A percentile compares a stretch with the other conserved stretches of the same genome.
phyloP scores from a whole-genome alignment of 345 rosid genomes.

The Brassica nigra region DNA sequence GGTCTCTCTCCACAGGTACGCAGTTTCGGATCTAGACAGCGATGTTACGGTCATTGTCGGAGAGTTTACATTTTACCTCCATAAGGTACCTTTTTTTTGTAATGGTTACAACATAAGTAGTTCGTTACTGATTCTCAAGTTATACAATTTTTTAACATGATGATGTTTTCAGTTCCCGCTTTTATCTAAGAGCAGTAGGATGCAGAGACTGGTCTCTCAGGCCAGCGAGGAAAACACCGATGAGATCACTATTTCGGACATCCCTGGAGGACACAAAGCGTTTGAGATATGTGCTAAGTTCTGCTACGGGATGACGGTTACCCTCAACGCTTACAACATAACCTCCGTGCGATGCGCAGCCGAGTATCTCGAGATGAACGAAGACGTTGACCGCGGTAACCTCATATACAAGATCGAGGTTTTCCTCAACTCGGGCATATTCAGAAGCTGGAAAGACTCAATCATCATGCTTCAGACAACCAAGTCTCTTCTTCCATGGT shows the following conservation, averaged over 20 bases:
- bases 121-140: conserved; percentile 6
- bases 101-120: background rate
- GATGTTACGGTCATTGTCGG: conserved; percentile 71
- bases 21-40: conserved; percentile 69
- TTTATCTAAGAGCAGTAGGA: conserved; percentile 72
- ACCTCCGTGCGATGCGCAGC: conserved; percentile 89
- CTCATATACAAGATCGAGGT: conserved; percentile 81
- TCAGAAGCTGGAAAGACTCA: conserved; percentile 95
- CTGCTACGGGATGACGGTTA: conserved; percentile 90
- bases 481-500: conserved; percentile 77
- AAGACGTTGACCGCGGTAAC: conserved; percentile 77
- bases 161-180: conserved; percentile 75
- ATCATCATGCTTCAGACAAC: conserved; percentile 89
- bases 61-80: conserved; percentile 81
- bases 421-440: conserved; percentile 79
- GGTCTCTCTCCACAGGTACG: conserved; percentile 53
- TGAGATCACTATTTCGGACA: conserved; percentile 60
- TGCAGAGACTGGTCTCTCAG: conserved; percentile 63
- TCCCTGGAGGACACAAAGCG: conserved; percentile 89
- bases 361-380: conserved; percentile 92
- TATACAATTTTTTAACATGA: background rate
- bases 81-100: conserved; percentile 57
- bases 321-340: conserved; percentile 82
- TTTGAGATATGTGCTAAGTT: conserved; percentile 95
- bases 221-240: conserved; percentile 58